Percentiles rank a stretch among this genome's conserved stretches.
These are phyloP conservation scores for Solanum arcanum DNA, from an alignment of 257 asterid genomes.

Conservation along the genomic window DNA sequence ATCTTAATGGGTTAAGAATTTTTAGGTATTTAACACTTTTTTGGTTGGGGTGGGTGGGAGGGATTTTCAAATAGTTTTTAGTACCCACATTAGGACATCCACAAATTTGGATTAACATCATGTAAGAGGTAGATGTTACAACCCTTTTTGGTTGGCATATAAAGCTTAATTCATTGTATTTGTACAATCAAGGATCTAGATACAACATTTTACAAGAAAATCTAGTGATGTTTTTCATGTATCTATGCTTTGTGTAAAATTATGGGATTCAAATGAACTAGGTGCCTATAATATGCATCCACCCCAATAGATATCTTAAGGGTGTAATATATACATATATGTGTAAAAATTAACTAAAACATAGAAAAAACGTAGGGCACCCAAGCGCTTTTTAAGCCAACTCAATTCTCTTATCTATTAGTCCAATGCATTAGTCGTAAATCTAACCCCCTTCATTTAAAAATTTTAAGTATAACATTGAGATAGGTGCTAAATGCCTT, in stretches of 20 bases:
- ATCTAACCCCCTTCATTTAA: background rate
- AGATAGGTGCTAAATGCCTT: too few species aligned
- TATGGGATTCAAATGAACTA: background rate
- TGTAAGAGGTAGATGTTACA: background rate
- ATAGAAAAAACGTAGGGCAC: background rate
- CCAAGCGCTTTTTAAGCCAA: too few species aligned
- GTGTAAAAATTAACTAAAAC: background rate
- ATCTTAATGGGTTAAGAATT: too few species aligned
- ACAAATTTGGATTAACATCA: too few species aligned
- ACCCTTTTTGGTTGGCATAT: background rate
- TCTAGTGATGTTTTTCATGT: background rate
- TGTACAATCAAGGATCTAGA: background rate
- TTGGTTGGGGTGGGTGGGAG: too few species aligned
- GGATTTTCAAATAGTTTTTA: too few species aligned
- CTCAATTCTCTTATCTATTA: too few species aligned
- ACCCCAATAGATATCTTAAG: too few species aligned
- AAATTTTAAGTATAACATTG: background rate
- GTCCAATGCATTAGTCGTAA: background rate
- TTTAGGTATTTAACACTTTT: too few species aligned
- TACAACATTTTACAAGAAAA: background rate
- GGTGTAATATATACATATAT: background rate
- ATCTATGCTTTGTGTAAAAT: background rate
- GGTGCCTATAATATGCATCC: background rate
- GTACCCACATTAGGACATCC: too few species aligned
- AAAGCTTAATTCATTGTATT: background rate